Conservation (phyloP, 768 basidiomycete species). For the Naganishia friedmannii region DNA sequence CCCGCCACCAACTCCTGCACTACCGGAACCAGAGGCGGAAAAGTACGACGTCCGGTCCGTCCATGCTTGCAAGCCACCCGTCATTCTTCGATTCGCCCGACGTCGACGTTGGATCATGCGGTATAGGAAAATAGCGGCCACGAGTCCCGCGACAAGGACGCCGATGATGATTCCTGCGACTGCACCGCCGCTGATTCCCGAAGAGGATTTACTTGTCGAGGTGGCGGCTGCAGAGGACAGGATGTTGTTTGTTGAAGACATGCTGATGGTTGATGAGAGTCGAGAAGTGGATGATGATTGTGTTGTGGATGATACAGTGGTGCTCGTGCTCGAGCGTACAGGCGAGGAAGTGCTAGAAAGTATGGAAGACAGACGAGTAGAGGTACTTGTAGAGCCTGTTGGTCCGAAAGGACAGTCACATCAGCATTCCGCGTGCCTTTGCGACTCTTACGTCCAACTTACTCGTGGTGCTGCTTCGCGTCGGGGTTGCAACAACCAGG, state of each 20-base stretch:
- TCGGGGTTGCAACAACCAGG: background rate
- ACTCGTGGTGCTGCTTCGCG: background rate
- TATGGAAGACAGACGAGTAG: background rate
- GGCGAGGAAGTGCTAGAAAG: background rate
- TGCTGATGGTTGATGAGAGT: background rate
- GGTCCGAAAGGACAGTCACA: background rate
- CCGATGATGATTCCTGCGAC: constrained; percentile 18
- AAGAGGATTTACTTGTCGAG: constrained; percentile 2
- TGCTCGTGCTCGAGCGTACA: background rate
- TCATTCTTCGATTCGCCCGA: constrained; percentile 13
- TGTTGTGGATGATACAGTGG: background rate
- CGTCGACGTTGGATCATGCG: constrained; percentile 21
- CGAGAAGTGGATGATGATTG: background rate
- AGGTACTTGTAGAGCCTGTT: constrained; percentile 5
- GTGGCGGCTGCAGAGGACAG: constrained; percentile 6
- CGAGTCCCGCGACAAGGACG: background rate
- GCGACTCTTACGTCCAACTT: background rate
- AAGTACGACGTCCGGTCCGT: constrained; percentile 15
- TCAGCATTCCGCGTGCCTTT: background rate
- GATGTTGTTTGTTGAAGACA: constrained; percentile 7
- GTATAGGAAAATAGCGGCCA: constrained; percentile 1
- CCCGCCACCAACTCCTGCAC: background rate
- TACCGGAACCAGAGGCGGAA: background rate
- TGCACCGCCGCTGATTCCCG: constrained; percentile 16
- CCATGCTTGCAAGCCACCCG: constrained; percentile 15